These are phyloP conservation scores for Alternaria viburni DNA, from an alignment of 2,329 filamentous ascomycete genomes.

Conservation along the genomic window DNA sequence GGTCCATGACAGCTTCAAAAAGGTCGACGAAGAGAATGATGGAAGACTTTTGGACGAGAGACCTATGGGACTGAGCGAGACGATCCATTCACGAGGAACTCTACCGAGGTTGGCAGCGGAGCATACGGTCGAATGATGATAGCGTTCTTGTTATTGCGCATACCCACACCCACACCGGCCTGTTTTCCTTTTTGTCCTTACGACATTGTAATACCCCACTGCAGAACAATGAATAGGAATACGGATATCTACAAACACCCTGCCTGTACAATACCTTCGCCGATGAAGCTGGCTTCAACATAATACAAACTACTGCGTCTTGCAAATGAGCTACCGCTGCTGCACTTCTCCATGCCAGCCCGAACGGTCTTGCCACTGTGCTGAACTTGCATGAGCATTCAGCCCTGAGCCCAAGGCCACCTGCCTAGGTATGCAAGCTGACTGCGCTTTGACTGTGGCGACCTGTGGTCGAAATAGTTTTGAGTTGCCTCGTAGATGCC, in stretches of 20 bases:
- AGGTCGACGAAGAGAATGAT: conserved; percentile 22
- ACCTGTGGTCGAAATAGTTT: background rate
- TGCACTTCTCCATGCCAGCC: background rate
- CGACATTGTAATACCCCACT: background rate
- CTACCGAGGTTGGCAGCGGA: conserved; percentile 20
- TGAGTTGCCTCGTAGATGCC: background rate
- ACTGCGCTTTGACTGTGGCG: background rate
- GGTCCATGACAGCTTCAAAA: conserved; percentile 14
- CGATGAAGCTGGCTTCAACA: background rate
- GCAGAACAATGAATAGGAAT: background rate
- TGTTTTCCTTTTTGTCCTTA: background rate
- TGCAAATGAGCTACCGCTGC: background rate
- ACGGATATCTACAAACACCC: background rate
- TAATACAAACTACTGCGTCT: background rate
- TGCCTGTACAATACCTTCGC: background rate
- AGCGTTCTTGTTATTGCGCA: background rate
- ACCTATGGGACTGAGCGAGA: conserved; percentile 24
- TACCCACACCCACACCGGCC: background rate
- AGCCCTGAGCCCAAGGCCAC: background rate
- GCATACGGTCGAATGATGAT: conserved; percentile 12
- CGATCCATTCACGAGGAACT: conserved; percentile 20
- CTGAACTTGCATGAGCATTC: background rate
- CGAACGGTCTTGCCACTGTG: background rate
- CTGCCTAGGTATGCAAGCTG: background rate
- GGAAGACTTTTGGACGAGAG: conserved; percentile 23